Base-by-base conservation (phyloP, 2,329 filamentous ascomycete genomes). In the Colletotrichum trifolii region DNA sequence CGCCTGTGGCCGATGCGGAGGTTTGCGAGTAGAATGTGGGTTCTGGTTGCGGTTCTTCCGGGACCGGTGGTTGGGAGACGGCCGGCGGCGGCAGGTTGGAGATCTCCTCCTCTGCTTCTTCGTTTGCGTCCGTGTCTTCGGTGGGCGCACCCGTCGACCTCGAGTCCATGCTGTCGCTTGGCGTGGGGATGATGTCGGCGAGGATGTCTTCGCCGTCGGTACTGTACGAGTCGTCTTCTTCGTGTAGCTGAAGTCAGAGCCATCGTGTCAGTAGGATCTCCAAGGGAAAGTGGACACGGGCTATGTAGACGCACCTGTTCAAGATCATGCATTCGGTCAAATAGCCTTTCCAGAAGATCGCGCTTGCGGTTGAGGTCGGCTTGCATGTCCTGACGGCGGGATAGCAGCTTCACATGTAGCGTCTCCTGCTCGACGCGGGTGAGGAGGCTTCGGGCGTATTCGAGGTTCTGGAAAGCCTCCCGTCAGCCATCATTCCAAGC, bases 401-500 rank as follows among this genome's bases (percentile, higher is more conserved):
- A 75, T 61, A 85, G 84, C 38, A 85, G 79, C 73, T 89, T 89
- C 67, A 89, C 78, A n/a, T 77, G 80, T 12, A 86, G 77, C 6
- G 87, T 84, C 70, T 91, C 87, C 71, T 92, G 90, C 74, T 94
- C 92, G 46, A 93, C 84, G 64, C 85, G 88, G 17, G 90, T 85
- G 60, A 94, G 86, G 36, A 92, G 83, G 0, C 83, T 84, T 45
- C 89, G 87, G 17, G 92, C 91, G 74, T 91, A 87, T 69, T 91
- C 86, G 66, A 95, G 81, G 71, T 93, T 94, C 87, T 92, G 9
- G 15, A 17, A 39, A 6, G 12, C 9, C 35, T 7, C 15, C 10
- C n/a, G 45, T 33, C 17, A 48, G 15, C 42, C 13, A 10, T 13
- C 6, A 5, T n/a, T 10, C 2, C 11, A 35, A 15, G 33, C 43